A percentile compares a stretch with the other conserved stretches of the same genome.
These are phyloP conservation scores for Conticribra guillardii DNA, from an alignment of 108 stramenopile genomes.

Conservation along the genomic window DNA sequence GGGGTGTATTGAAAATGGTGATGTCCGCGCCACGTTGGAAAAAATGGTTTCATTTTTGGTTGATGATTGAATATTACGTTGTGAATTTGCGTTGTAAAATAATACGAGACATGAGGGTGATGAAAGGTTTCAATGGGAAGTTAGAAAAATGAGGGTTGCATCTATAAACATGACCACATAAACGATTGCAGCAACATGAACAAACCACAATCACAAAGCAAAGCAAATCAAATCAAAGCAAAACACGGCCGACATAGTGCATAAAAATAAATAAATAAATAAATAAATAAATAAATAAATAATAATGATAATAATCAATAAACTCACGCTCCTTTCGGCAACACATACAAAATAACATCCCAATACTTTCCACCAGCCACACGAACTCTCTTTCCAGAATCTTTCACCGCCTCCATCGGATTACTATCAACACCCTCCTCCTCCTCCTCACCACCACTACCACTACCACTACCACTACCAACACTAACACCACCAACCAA, in stretches of 20 bases:
- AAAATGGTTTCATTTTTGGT: no score
- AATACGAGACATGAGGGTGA: no score
- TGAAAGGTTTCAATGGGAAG: no score
- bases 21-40: no score
- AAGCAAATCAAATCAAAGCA: no score
- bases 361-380: constrained; percentile 71
- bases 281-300: background rate
- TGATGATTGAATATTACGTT: no score
- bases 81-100: background rate
- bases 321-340: constrained; percentile 56
- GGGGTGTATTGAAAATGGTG: no score
- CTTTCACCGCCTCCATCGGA: background rate
- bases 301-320: background rate
- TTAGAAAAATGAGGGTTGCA: no score
- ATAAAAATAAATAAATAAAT: background rate
- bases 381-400: constrained; percentile 39
- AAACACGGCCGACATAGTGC: no score
- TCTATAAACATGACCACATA: no score
- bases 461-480: background rate
- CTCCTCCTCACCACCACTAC: constrained; percentile 12
- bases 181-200: no score
- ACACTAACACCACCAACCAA: background rate
- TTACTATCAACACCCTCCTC: constrained; percentile 12
- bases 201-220: no score
- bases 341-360: constrained; percentile 77